Conservation (phyloP, 352 stramenopile genomes). For the Paralagenidium karlingii region DNA sequence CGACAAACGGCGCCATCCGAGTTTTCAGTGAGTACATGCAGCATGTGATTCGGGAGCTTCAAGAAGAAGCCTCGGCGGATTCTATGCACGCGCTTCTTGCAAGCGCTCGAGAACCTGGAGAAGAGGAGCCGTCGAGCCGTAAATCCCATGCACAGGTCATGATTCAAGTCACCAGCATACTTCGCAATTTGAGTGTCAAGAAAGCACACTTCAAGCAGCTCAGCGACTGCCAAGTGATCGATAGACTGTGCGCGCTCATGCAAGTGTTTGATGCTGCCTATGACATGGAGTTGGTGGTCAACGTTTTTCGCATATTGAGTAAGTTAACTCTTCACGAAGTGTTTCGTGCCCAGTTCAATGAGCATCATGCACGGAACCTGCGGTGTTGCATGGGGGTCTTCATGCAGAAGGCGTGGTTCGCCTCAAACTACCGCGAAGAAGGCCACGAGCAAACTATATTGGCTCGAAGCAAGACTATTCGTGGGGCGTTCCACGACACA, state of each 20-base stretch:
- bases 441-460: neutral
- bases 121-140: neutral
- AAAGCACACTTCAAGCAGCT: slow-evolving; percentile 66
- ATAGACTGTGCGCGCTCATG: slow-evolving; percentile 31
- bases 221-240: slow-evolving; percentile 26
- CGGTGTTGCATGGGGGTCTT: slow-evolving; percentile 27
- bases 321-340: slow-evolving; percentile 73
- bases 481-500: slow-evolving; percentile 32
- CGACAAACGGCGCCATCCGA: slow-evolving; percentile 42
- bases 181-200: slow-evolving; percentile 50
- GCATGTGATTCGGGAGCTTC: neutral
- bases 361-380: slow-evolving; percentile 14
- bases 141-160: slow-evolving; percentile 47
- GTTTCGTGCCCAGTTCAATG: slow-evolving; percentile 57
- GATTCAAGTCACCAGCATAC: slow-evolving; percentile 45
- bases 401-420: slow-evolving; percentile 19
- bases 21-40: slow-evolving; percentile 35
- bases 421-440: slow-evolving; percentile 1
- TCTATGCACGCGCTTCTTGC: neutral
- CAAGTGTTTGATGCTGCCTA: slow-evolving; percentile 12
- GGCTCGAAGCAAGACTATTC: no score
- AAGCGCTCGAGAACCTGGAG: neutral
- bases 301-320: slow-evolving; percentile 63
- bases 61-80: neutral
- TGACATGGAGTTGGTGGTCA: slow-evolving; percentile 64